phyloP scores from a whole-genome alignment of 257 asterid species.

The Solanum bulbocastanum region DNA sequence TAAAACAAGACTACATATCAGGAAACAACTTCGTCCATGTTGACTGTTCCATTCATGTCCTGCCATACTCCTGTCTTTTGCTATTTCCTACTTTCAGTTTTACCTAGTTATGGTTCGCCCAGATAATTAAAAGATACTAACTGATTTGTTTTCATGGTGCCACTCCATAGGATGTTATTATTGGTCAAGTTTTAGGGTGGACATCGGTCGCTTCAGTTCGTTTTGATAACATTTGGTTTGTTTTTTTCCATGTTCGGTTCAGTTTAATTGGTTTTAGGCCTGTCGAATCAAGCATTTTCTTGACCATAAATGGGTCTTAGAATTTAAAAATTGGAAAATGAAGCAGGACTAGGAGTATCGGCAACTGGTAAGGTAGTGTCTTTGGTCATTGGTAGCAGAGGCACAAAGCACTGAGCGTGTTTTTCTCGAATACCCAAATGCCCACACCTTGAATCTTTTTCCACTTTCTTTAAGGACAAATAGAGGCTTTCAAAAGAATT shows the following conservation, averaged over 20 bases:
- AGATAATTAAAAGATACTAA: neutral
- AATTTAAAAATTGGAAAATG: neutral
- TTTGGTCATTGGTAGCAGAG: neutral
- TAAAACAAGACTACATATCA: neutral
- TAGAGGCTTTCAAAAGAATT: neutral
- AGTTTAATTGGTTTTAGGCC: neutral
- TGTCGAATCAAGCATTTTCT: neutral
- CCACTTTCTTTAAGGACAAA: neutral
- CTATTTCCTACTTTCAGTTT: neutral
- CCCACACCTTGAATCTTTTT: neutral
- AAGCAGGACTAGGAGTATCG: neutral
- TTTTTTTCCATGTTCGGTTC: neutral
- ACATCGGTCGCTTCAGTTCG: neutral
- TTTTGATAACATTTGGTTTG: neutral
- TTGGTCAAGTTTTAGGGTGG: neutral
- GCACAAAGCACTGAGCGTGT: neutral
- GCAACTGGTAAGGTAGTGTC: neutral
- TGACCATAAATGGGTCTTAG: neutral
- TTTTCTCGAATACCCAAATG: neutral
- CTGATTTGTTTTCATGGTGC: neutral
- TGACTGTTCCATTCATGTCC: neutral
- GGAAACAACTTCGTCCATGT: neutral
- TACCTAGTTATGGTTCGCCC: neutral
- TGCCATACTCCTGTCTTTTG: neutral
- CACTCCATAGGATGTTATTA: neutral